Evolutionary conservation across 2,329 filamentous ascomycete genomes (phyloP).

Genomic region (Coniochaeta sp.): DNA sequence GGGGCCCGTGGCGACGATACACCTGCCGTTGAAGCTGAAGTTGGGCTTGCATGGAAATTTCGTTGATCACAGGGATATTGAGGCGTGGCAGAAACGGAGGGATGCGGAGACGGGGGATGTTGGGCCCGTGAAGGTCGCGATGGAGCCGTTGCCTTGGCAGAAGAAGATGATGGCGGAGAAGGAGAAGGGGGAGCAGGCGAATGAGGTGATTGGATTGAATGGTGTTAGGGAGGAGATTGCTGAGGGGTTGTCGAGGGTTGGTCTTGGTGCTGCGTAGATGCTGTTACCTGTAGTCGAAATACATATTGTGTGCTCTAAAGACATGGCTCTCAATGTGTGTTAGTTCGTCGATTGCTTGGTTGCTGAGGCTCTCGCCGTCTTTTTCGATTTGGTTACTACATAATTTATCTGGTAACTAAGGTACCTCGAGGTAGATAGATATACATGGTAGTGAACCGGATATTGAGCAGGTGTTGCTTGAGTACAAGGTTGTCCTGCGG

Average conservation of each 20-base stretch:
- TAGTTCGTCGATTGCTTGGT: no score
- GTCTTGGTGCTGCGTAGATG: no score
- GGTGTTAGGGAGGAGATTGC: background rate
- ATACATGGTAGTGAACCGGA: no score
- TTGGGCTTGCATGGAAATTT: slow-evolving; percentile 36
- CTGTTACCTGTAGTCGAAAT: no score
- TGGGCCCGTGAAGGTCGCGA: slow-evolving; percentile 29
- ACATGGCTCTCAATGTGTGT: no score
- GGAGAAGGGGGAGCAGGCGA: background rate
- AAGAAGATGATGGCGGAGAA: background rate
- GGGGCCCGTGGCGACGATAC: slow-evolving; percentile 31
- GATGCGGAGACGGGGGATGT: slow-evolving; percentile 24
- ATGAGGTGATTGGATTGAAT: background rate
- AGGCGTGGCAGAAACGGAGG: slow-evolving; percentile 30
- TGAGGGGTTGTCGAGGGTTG: background rate
- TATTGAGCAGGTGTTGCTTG: no score
- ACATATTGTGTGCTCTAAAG: no score
- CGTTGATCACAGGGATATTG: slow-evolving; percentile 33
- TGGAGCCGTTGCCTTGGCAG: slow-evolving; percentile 32
- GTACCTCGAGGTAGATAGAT: no score
- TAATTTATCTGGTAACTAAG: no score
- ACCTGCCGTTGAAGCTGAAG: slow-evolving; percentile 32
- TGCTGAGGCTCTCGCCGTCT: no score
- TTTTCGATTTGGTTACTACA: no score
- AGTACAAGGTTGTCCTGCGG: no score